Evolutionary conservation across 176 grass and related monocot species (phyloP).

Genomic region (Cenchrus purpureus): DNA sequence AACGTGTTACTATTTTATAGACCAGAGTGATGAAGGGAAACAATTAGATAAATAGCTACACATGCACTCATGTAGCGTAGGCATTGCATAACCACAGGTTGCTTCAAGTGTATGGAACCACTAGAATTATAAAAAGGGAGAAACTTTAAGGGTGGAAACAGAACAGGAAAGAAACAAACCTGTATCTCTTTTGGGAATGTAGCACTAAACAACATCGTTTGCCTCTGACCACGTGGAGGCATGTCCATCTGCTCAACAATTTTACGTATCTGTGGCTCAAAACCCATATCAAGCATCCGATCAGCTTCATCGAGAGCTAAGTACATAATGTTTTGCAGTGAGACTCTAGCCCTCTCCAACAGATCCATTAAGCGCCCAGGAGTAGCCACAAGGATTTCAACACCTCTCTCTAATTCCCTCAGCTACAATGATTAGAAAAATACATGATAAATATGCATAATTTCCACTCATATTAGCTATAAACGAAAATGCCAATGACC

Average conservation of each 20-base stretch:
- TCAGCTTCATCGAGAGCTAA: slow-evolving; percentile 97
- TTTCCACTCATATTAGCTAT: background rate
- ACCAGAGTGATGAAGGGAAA: background rate
- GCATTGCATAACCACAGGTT: background rate
- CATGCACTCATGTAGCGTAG: background rate
- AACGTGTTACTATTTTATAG: background rate
- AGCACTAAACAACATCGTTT: slow-evolving; percentile 98
- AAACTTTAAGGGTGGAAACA: background rate
- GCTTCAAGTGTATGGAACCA: background rate
- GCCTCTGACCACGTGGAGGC: slow-evolving; percentile 81
- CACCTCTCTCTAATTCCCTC: slow-evolving; percentile 92
- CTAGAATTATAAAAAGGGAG: background rate
- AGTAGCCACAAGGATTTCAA: slow-evolving; percentile 96
- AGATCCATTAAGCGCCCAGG: slow-evolving; percentile 97
- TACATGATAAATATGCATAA: slow-evolving; percentile 1
- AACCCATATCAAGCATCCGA: slow-evolving; percentile 99
- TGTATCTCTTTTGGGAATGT: slow-evolving; percentile 98
- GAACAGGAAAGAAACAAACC: slow-evolving; percentile 44
- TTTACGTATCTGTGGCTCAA: slow-evolving; percentile 98
- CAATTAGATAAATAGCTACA: background rate
- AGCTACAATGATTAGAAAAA: slow-evolving; percentile 52
- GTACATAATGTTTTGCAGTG: slow-evolving; percentile 77
- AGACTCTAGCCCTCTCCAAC: slow-evolving; percentile 91
- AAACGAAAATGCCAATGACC: background rate
- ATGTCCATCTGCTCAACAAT: slow-evolving; percentile 99